Conservation (phyloP, 208 protist species). For the Leishmania lainsoni region DNA sequence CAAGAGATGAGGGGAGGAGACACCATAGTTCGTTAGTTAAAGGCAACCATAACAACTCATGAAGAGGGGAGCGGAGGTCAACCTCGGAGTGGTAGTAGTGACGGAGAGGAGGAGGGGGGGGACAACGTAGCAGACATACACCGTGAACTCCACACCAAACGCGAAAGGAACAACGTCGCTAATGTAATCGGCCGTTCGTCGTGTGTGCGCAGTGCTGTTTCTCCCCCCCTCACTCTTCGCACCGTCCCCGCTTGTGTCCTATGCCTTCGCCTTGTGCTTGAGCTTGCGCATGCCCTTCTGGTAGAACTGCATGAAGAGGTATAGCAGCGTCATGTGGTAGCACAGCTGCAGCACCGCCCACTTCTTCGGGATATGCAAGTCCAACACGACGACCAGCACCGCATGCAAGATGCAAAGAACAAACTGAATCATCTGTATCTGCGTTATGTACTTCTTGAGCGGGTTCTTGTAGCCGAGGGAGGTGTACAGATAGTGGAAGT, state of each 20-base stretch:
- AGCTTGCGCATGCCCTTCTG: constrained; percentile 31
- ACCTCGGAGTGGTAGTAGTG: not conserved
- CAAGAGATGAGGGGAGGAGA: not conserved
- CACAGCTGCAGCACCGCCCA: constrained; percentile 75
- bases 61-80: not conserved
- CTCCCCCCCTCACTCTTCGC: not conserved
- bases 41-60: not conserved
- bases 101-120: not conserved
- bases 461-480: constrained; percentile 87
- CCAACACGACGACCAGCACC: constrained; percentile 56
- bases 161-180: not conserved
- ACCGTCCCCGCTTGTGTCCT: not conserved
- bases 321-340: constrained; percentile 87
- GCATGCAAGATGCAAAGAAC: constrained; percentile 84
- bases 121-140: not conserved
- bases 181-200: not conserved
- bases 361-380: constrained; percentile 58
- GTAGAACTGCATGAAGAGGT: constrained; percentile 86
- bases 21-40: not conserved
- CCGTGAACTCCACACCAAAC: not conserved
- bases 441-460: constrained; percentile 84
- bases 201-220: not conserved
- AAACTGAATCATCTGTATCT: constrained; percentile 90
- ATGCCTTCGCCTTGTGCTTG: not conserved
- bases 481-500: constrained; percentile 91